Base-by-base conservation (phyloP, 306 rosid species). In the Nissolia schottii region DNA sequence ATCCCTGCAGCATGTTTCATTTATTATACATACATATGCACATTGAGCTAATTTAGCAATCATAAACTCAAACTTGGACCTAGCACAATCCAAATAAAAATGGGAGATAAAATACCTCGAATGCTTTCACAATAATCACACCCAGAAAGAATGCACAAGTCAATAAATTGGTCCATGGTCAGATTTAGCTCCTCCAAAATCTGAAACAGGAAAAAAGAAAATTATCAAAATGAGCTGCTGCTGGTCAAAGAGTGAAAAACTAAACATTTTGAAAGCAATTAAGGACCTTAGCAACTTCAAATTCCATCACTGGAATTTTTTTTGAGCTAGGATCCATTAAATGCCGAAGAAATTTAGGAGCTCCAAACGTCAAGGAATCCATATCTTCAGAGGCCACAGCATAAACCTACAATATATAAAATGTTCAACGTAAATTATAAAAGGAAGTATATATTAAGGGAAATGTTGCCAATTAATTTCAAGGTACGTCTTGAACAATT, bases 351-450 rank as follows among this genome's bases (percentile, higher is more conserved):
- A 94, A 94, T 59, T 59, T 89, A 29, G 96, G 91, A 73, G 97
- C 92, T 80, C 98, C 98, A 86, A 94, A 91, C 2, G 98, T 91
- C 54, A 91, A 77, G 19, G 97, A 94, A 84, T 94, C 98, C 98
- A 94, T 94, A 66, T 94, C 98, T 85, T 94, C 97, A 43, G 98
- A 94, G 62, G 98, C 98, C 81, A 91, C 98, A 7, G 88, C 98
- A 83, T 86, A 94, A 71, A 85, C 98, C 98, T 94, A 77, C 32
- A 70, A 66, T 50, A 56, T 7, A 77, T 31, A 55, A 67, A 64
- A 60, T 38, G 3, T 50, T 73, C 58, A 22, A 55, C 29, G 55
- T 25, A 64, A 64, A 70, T 53, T 71, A 24, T 22, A 15, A 23
- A 15, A 23, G 35, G 55, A 19, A 50, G 50, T 41, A 29, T 29